phyloP scores from a whole-genome alignment of 2,329 filamentous ascomycete genomes.

The Neonectria neomacrospora region DNA sequence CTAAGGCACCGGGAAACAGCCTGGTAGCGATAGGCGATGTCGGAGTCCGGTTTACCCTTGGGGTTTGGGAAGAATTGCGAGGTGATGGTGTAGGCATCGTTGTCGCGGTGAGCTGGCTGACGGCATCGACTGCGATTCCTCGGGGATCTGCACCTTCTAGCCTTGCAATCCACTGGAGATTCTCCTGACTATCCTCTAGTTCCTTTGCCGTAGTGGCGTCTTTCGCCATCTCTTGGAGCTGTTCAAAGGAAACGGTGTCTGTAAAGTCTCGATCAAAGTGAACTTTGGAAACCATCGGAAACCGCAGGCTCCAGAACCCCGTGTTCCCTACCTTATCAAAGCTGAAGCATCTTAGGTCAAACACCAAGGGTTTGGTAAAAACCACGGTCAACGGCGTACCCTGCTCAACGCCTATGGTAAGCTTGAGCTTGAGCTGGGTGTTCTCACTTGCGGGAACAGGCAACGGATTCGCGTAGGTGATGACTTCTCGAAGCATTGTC shows the following conservation, averaged over 20 bases:
- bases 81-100: slow-evolving; percentile 51
- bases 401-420: slow-evolving; percentile 57
- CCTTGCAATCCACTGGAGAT: slow-evolving; percentile 68
- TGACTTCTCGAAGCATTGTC: slow-evolving; percentile 62
- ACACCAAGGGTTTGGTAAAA: slow-evolving; percentile 78
- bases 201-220: slow-evolving; percentile 62
- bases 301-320: slow-evolving; percentile 78
- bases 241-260: slow-evolving; percentile 75
- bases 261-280: slow-evolving; percentile 78
- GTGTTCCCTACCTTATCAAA: slow-evolving; percentile 79
- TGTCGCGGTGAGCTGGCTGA: slow-evolving; percentile 58
- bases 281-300: slow-evolving; percentile 80
- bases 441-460: slow-evolving; percentile 54
- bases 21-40: slow-evolving; percentile 26
- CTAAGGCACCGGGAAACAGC: neutral
- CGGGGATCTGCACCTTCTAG: slow-evolving; percentile 66
- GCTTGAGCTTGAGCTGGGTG: slow-evolving; percentile 56
- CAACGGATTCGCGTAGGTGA: slow-evolving; percentile 57
- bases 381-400: slow-evolving; percentile 59
- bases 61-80: slow-evolving; percentile 41
- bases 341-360: slow-evolving; percentile 82
- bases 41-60: slow-evolving; percentile 32
- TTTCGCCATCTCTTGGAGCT: slow-evolving; percentile 74
- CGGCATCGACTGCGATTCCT: slow-evolving; percentile 54
- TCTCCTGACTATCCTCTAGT: slow-evolving; percentile 69